These are phyloP conservation scores for Wickerhamiella azymoides DNA, from an alignment of 805 yeast species.

Conservation along the genomic window DNA sequence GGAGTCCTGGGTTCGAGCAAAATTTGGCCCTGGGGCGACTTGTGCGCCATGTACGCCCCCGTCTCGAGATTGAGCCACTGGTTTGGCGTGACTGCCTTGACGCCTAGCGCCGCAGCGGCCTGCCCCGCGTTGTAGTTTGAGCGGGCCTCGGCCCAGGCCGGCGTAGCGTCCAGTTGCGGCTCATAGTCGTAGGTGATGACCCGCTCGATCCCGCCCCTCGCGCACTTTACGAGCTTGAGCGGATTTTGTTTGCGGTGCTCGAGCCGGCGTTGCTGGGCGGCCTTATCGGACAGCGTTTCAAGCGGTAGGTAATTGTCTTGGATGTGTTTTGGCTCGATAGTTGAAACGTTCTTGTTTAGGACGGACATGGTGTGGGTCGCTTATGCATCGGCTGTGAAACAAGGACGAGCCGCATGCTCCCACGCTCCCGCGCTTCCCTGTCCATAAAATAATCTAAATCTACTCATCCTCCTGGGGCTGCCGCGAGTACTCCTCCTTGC, in stretches of 20 bases:
- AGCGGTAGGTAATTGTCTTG: neutral
- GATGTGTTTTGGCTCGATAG: neutral
- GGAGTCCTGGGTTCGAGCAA: neutral
- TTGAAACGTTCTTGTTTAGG: neutral
- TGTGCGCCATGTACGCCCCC: neutral
- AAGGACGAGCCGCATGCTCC: no score
- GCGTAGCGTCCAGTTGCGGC: neutral
- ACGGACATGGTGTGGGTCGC: neutral
- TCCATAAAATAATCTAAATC: neutral
- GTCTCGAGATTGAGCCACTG: neutral
- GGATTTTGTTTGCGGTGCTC: neutral
- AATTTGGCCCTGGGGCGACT: neutral
- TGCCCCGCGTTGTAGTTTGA: neutral
- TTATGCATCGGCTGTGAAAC: neutral
- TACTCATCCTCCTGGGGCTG: conserved; percentile 31
- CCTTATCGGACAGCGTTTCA: neutral
- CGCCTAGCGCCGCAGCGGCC: neutral
- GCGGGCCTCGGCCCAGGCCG: neutral
- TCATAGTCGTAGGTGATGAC: neutral
- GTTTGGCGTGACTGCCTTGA: neutral
- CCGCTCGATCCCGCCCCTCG: neutral
- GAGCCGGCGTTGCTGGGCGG: neutral
- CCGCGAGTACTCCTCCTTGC: conserved; percentile 63
- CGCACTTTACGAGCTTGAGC: neutral
- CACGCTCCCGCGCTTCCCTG: no score